Evolutionary conservation across 768 basidiomycete species (phyloP).

Genomic region (Lactarius hatsudake): DNA sequence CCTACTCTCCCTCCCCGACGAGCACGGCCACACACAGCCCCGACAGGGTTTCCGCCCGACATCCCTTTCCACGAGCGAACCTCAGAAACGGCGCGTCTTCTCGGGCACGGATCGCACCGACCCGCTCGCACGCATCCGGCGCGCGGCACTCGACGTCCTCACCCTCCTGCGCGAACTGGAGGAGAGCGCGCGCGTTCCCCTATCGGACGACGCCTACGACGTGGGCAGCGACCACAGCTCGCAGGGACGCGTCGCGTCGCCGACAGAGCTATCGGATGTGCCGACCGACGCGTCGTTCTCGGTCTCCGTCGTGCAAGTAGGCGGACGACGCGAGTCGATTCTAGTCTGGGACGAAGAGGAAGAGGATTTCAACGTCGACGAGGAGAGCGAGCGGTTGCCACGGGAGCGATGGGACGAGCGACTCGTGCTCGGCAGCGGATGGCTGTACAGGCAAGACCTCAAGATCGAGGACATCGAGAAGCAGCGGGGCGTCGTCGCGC

Average conservation of each 20-base stretch:
- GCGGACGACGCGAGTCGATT: slow-evolving; percentile 61
- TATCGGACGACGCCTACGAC: slow-evolving; percentile 81
- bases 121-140: too few relatives aligned
- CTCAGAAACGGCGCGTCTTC: too few relatives aligned
- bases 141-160: too few relatives aligned
- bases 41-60: slow-evolving; percentile 52
- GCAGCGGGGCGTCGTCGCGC: slow-evolving; percentile 54
- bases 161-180: too few relatives aligned
- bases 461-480: slow-evolving; percentile 48
- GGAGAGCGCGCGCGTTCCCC: slow-evolving; percentile 36
- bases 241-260: slow-evolving; percentile 46
- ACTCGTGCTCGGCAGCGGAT: slow-evolving; percentile 75
- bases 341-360: slow-evolving; percentile 82
- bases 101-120: too few relatives aligned
- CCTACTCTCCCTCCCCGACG: slow-evolving; percentile 42
- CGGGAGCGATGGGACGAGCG: slow-evolving; percentile 79
- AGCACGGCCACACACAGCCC: slow-evolving; percentile 31
- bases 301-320: slow-evolving; percentile 66
- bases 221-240: slow-evolving; percentile 61
- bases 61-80: slow-evolving; percentile 42
- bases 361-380: slow-evolving; percentile 44
- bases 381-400: slow-evolving; percentile 45
- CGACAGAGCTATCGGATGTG: slow-evolving; percentile 33
- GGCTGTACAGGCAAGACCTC: slow-evolving; percentile 74
- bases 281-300: slow-evolving; percentile 58